Conservation (phyloP, 1,284 basidiomycete species). For the Neonothopanus nambi region DNA sequence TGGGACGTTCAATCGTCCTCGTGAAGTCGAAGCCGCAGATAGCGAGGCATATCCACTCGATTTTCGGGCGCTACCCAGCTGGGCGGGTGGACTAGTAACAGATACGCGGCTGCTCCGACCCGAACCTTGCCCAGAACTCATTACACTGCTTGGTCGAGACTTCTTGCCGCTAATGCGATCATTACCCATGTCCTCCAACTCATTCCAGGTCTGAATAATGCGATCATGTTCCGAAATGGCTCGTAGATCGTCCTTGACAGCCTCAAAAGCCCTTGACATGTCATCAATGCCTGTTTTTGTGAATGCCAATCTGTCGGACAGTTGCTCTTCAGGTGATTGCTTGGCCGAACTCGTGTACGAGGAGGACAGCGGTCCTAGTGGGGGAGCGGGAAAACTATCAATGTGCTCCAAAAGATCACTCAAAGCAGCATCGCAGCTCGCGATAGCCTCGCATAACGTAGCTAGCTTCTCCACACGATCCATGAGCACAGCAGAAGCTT, state of each 20-base stretch:
- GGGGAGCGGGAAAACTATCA: conserved; percentile 68
- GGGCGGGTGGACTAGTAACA: conserved; percentile 28
- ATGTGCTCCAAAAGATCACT: conserved; percentile 82
- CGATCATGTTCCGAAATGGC: conserved; percentile 59
- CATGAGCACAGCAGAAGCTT: conserved; percentile 50
- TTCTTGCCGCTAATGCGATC: conserved; percentile 62
- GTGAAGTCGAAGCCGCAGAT: conserved; percentile 31
- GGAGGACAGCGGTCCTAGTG: conserved; percentile 52
- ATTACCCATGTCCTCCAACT: conserved; percentile 75
- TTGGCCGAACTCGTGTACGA: conserved; percentile 40
- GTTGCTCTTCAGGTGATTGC: conserved; percentile 61
- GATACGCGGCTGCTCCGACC: conserved; percentile 57
- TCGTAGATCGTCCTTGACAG: conserved; percentile 55
- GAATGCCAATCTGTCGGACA: conserved; percentile 61
- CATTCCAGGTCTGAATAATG: conserved; percentile 74
- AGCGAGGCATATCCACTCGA: conserved; percentile 53
- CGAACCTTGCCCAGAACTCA: conserved; percentile 54
- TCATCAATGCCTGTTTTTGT: conserved; percentile 51
- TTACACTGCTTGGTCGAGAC: conserved; percentile 64
- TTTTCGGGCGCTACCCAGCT: conserved; percentile 27
- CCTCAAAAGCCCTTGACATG: conserved; percentile 41
- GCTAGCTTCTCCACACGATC: conserved; percentile 53
- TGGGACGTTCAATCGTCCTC: conserved; percentile 50
- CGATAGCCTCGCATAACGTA: conserved; percentile 47
- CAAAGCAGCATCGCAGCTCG: conserved; percentile 66